Conservation (phyloP, 73 alveolate species). For the Stentor coeruleus region DNA sequence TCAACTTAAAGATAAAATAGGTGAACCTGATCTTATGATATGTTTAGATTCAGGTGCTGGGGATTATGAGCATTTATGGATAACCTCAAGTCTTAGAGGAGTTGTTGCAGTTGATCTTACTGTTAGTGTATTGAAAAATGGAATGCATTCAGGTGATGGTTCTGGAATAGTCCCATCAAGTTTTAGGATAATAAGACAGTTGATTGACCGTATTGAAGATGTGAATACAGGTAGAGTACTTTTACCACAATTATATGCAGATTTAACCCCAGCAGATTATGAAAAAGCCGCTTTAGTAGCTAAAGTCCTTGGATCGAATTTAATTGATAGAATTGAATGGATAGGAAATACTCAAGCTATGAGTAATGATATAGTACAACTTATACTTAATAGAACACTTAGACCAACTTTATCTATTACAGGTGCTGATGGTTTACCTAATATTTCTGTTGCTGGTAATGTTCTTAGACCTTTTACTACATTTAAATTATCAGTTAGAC, state of each 20-base stretch:
- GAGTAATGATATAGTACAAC: constrained; percentile 49
- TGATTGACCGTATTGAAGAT: constrained; percentile 86
- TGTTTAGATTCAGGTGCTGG: constrained; percentile 84
- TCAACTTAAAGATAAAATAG: constrained; percentile 42
- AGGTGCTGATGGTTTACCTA: constrained; percentile 90
- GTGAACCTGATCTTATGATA: constrained; percentile 74
- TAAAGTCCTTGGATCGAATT: constrained; percentile 49
- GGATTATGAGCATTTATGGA: constrained; percentile 81
- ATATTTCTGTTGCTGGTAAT: constrained; percentile 79
- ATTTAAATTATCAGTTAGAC: constrained; percentile 73
- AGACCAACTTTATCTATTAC: constrained; percentile 75
- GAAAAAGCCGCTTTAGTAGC: constrained; percentile 65
- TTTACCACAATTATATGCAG: constrained; percentile 57
- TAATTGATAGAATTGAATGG: constrained; percentile 41
- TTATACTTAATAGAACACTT: constrained; percentile 78
- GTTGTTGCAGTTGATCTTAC: constrained; percentile 59
- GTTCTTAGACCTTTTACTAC: constrained; percentile 75
- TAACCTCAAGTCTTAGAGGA: constrained; percentile 92
- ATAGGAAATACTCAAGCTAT: constrained; percentile 59
- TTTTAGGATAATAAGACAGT: constrained; percentile 70
- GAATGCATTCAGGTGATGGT: constrained; percentile 79
- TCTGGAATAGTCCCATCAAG: constrained; percentile 92
- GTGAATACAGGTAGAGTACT: constrained; percentile 69
- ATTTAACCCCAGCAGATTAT: constrained; percentile 50
- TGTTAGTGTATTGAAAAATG: constrained; percentile 68